Conservation (phyloP, 495 filamentous ascomycete species). For the Alectoria sarmentosa region DNA sequence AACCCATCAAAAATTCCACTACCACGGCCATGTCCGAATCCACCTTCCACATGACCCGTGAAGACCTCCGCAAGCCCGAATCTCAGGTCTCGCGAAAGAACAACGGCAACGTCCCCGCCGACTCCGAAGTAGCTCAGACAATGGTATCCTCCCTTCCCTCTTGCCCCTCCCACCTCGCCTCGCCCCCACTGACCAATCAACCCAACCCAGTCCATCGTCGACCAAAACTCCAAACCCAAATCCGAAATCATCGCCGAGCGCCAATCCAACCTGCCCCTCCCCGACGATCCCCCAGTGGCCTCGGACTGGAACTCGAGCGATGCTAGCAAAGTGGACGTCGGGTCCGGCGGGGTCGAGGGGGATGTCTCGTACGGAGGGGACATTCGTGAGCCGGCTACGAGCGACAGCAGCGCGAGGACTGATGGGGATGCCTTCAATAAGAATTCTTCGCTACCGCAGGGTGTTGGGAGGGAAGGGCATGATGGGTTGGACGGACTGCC, state of each 20-base stretch:
- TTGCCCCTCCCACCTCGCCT: neutral
- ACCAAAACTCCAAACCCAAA: slow-evolving; percentile 46
- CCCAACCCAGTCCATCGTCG: slow-evolving; percentile 44
- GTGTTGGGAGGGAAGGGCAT: slow-evolving; percentile 49
- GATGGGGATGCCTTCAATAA: slow-evolving; percentile 38
- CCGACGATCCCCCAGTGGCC: slow-evolving; percentile 62
- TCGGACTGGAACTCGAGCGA: slow-evolving; percentile 76
- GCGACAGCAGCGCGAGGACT: slow-evolving; percentile 49
- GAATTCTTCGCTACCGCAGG: slow-evolving; percentile 33
- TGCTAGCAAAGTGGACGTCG: slow-evolving; percentile 57
- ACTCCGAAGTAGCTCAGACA: slow-evolving; percentile 42
- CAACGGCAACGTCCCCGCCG: slow-evolving; percentile 37
- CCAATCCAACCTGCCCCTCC: slow-evolving; percentile 67
- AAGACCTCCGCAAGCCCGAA: slow-evolving; percentile 48
- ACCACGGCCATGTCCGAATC: slow-evolving; percentile 39
- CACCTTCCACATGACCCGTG: slow-evolving; percentile 45
- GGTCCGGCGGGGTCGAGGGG: slow-evolving; percentile 47
- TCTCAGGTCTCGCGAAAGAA: slow-evolving; percentile 38
- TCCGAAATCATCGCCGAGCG: slow-evolving; percentile 54
- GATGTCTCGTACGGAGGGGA: slow-evolving; percentile 48
- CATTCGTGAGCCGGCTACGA: slow-evolving; percentile 56
- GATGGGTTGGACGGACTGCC: slow-evolving; percentile 45
- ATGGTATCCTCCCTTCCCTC: slow-evolving; percentile 30
- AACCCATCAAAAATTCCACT: neutral
- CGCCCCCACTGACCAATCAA: no score